Evolutionary conservation across 495 filamentous ascomycete genomes (phyloP), one percentile per base, ranked within the genome.

Genomic region (Penicillium cinerascens): DNA sequence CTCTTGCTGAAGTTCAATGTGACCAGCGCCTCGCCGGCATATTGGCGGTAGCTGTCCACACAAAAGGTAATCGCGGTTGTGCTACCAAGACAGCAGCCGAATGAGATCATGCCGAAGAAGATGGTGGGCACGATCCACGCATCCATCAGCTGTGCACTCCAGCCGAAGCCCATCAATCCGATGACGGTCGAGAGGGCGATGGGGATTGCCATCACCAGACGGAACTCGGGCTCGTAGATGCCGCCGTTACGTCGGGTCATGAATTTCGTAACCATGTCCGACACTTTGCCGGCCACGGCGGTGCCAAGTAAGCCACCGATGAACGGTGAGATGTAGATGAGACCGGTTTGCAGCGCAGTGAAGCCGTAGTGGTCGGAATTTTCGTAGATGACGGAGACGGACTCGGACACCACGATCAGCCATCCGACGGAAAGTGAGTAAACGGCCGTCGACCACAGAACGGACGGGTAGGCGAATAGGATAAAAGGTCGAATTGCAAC

Each of bases 31-130:
- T 97, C 92, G 41, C 92, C 91, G 1, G 93, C 93, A 65, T 96
- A 97, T 66, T 93, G 88, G 15, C 92, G 80, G 66, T 97, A 96
- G 58, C 86, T 89, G 66, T 98, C 92, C 21, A 98, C 91, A 47
- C 86, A 89, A 59, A 96, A 97, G 0, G 93, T 96, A 59, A 98
- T 96, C 21, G 88, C 81, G 1, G 92, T 97, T n/a, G 92, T 97
- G 42, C 86, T 89, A 1, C 91, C 92, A 9, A 97, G 78, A 38
- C 88, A 87, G 66, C 93, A 97, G 2, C 93, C 93, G 65, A 98
- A 98, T 15, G 89, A 95, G 49, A 96, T 86, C 40, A 95, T 64
- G 1, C 91, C 92, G 57, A 97, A 96, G 74, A 97, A 97, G 0
- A 95, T 65, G 0, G 92, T 96, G 1, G 93, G 93, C 20, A 96